phyloP scores from a whole-genome alignment of 306 rosid genomes.

The Cicer yamashitae region DNA sequence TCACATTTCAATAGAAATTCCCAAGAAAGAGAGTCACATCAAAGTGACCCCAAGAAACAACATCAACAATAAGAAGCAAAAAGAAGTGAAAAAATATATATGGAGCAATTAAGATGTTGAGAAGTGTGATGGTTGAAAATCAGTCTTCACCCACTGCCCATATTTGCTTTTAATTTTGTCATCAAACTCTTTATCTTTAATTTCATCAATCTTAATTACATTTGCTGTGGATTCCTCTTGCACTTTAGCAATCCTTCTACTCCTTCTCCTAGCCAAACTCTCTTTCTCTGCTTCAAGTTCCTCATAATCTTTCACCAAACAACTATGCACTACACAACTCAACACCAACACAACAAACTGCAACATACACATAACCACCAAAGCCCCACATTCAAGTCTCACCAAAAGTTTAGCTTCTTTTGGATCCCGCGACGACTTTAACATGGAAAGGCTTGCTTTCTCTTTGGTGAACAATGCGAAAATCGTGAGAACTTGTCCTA shows the following conservation, averaged over 20 bases:
- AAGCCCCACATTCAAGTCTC: conserved; percentile 77
- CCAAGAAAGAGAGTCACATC: conserved; percentile 35
- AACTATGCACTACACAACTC: conserved; percentile 74
- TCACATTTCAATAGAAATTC: not conserved
- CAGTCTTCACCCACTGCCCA: conserved; percentile 71
- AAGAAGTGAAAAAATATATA: not conserved
- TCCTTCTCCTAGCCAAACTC: conserved; percentile 60
- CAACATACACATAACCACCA: conserved; percentile 74
- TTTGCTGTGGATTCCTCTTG: conserved; percentile 69
- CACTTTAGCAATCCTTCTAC: conserved; percentile 59
- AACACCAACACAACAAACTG: conserved; percentile 63
- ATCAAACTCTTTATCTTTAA: conserved; percentile 58
- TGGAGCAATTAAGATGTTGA: not conserved
- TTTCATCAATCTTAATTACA: conserved; percentile 53
- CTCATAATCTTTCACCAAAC: conserved; percentile 76
- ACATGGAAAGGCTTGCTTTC: conserved; percentile 55
- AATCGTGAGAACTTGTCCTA: conserved; percentile 59
- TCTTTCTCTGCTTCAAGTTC: conserved; percentile 69
- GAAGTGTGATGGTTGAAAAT: conserved; percentile 59
- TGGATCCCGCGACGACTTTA: conserved; percentile 63
- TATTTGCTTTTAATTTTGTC: conserved; percentile 65
- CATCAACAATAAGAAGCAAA: not conserved
- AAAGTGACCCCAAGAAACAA: conserved; percentile 44
- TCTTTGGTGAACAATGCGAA: conserved; percentile 70
- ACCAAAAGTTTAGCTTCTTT: conserved; percentile 71